Base-by-base conservation (phyloP, 139 green algal genomes). In the Penium margaritaceum region DNA sequence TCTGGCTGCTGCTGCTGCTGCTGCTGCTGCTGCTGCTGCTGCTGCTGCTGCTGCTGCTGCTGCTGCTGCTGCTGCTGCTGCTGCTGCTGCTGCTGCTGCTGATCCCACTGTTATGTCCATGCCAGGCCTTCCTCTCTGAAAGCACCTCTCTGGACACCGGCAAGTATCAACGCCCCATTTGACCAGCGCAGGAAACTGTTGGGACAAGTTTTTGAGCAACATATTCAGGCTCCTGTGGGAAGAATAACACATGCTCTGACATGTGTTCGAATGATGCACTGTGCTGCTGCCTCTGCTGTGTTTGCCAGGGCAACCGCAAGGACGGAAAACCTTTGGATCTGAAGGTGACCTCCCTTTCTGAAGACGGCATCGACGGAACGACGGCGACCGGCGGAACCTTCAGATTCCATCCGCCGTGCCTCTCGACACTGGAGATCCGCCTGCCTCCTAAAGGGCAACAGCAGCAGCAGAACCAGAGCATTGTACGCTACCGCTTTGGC, bases 301-400 rank as follows among this genome's bases (percentile, higher is more conserved):
- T 24, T 24, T 24, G 9, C 19, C 68, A 76, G 68, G 27, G 68
- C 51, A 60, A 62, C 27, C 46, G 68, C 37, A 65, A 66, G 24
- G 7, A 27, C 2, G 68, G 39, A 2, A 76, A 76, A 30, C 68
- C 68, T 1, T 24, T 76, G 17, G 30, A 69, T 5, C 51, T 76
- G 27, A 38, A 33, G 19, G 68, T 76, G 33, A 33, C n/a, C n/a
- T n/a, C n/a, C n/a, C n/a, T n/a, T n/a, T n/a, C n/a, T n/a, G n/a
- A n/a, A n/a, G n/a, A n/a, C n/a, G n/a, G n/a, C n/a, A n/a, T n/a
- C n/a, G n/a, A n/a, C n/a, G n/a, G n/a, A n/a, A n/a, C n/a, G n/a
- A n/a, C n/a, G n/a, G n/a, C n/a, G n/a, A n/a, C n/a, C n/a, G n/a
- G n/a, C n/a, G n/a, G n/a, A n/a, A n/a, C n/a, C n/a, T n/a, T n/a